A percentile compares a stretch with the other conserved stretches of the same genome.
These are phyloP conservation scores for Nicotiana knightiana DNA, from an alignment of 257 asterid genomes.

Conservation along the genomic window DNA sequence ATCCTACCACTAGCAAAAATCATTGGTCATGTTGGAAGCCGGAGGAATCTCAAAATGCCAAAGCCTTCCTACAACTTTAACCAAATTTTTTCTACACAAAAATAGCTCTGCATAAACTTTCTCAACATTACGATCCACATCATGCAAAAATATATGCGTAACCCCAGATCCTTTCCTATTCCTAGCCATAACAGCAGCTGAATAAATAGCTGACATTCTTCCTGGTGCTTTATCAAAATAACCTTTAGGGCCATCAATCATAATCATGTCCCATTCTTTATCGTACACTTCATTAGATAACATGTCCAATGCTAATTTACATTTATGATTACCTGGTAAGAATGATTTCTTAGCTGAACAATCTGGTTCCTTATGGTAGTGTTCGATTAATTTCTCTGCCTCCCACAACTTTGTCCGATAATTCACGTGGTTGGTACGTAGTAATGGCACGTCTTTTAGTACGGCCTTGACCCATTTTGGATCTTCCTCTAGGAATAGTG, in stretches of 20 bases:
- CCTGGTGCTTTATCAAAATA: conserved; percentile 79
- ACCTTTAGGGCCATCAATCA: conserved; percentile 91
- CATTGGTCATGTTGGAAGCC: conserved; percentile 6
- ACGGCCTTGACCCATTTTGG: conserved; percentile 62
- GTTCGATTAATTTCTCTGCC: conserved; percentile 49
- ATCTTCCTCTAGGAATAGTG: conserved; percentile 80
- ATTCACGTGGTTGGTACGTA: conserved; percentile 44
- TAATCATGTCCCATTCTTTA: conserved; percentile 80
- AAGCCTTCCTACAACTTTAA: conserved; percentile 48
- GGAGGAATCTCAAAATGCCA: conserved; percentile 82
- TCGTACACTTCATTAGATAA: conserved; percentile 58
- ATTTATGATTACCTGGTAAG: conserved; percentile 56
- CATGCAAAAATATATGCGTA: conserved; percentile 79
- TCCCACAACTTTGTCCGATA: conserved; percentile 57
- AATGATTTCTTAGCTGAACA: conserved; percentile 46
- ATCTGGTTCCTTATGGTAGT: conserved; percentile 35
- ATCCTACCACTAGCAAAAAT: conserved; percentile 36
- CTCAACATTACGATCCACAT: conserved; percentile 78
- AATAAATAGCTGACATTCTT: conserved; percentile 86
- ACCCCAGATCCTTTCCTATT: conserved; percentile 54
- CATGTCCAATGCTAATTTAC: conserved; percentile 73
- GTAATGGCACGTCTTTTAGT: conserved; percentile 45
- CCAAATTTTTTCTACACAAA: conserved; percentile 55
- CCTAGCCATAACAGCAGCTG: conserved; percentile 87
- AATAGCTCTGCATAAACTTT: conserved; percentile 58